Base-by-base conservation (phyloP, 805 yeast genomes). In the Metschnikowia corniflorae region DNA sequence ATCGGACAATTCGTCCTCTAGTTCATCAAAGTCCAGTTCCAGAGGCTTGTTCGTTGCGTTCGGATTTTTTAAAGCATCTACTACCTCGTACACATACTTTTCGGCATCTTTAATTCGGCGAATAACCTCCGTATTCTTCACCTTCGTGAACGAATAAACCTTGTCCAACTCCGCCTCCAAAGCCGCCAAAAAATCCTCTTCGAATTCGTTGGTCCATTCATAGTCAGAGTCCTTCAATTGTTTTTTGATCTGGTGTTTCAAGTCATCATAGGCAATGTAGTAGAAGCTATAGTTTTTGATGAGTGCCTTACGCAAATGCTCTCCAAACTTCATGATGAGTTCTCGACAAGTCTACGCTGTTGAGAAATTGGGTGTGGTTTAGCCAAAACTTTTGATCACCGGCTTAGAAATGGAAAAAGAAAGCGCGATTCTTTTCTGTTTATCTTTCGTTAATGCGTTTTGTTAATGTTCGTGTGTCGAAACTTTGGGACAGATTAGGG, bases 301-400 rank as follows among this genome's bases (percentile, higher is more conserved):
- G 46, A 91, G 79, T 37, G 96, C 85, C 49, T 85, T 81, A 58
- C 86, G 80, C 51, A 91, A 74, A 54, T 87, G 95, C 61, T 89
- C 96, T 21, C 98, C 98, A 55, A 93, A 93, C 74, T 89, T 91
- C 97, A 93, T 93, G 33, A 20, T 32, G 6, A n/a, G n/a, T n/a
- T n/a, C n/a, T n/a, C n/a, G n/a, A n/a, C n/a, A n/a, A n/a, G n/a
- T n/a, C n/a, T n/a, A n/a, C n/a, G n/a, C n/a, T n/a, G n/a, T n/a
- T n/a, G n/a, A n/a, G n/a, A n/a, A n/a, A n/a, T n/a, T n/a, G n/a
- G n/a, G n/a, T n/a, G n/a, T n/a, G n/a, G n/a, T n/a, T n/a, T n/a
- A n/a, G n/a, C n/a, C n/a, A n/a, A n/a, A n/a, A n/a, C n/a, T n/a
- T n/a, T n/a, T n/a, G n/a, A n/a, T n/a, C n/a, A n/a, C n/a, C n/a